A percentile compares a stretch with the other conserved stretches of the same genome.
Conservation (phyloP, 1,139 yeast genomes). For the Candida gigantensis region DNA sequence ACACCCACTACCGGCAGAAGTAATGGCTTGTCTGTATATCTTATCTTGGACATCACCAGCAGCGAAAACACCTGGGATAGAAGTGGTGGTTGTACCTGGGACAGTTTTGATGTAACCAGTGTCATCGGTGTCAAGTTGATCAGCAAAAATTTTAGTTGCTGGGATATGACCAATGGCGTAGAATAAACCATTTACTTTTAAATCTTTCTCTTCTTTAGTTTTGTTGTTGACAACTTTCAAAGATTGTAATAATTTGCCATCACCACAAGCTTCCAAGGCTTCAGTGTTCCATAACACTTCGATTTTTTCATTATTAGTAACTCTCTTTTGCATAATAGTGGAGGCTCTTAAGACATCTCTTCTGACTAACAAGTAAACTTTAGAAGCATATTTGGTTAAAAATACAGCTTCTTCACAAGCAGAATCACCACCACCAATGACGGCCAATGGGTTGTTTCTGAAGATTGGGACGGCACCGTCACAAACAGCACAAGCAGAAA, state of each 20-base stretch:
- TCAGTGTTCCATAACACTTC: slow-evolving; percentile 89
- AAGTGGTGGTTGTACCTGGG: slow-evolving; percentile 86
- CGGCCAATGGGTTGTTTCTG: slow-evolving; percentile 96
- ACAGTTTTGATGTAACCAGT: slow-evolving; percentile 83
- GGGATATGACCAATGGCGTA: slow-evolving; percentile 98
- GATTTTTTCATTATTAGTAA: slow-evolving; percentile 75
- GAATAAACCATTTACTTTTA: slow-evolving; percentile 88
- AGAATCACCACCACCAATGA: slow-evolving; percentile 97
- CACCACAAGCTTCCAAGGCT: slow-evolving; percentile 87
- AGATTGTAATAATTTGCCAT: slow-evolving; percentile 71
- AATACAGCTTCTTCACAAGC: slow-evolving; percentile 98
- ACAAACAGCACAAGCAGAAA: slow-evolving; percentile 98
- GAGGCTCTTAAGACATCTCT: slow-evolving; percentile 94
- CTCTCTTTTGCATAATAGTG: slow-evolving; percentile 94
- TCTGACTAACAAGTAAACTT: slow-evolving; percentile 90
- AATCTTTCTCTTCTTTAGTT: slow-evolving; percentile 66
- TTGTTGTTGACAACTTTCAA: slow-evolving; percentile 68
- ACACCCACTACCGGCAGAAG: slow-evolving; percentile 99
- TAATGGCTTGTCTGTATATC: slow-evolving; percentile 96
- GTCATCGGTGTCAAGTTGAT: slow-evolving; percentile 81
- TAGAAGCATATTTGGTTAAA: slow-evolving; percentile 94
- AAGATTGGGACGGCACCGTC: slow-evolving; percentile 99
- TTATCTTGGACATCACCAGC: slow-evolving; percentile 99
- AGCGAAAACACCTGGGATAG: slow-evolving; percentile 92
- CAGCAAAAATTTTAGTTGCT: slow-evolving; percentile 76